A percentile compares a stretch with the other conserved stretches of the same genome.
These are phyloP conservation scores for Tetragonia tetragonoides DNA, from an alignment of 148 eudicot species.

Conservation along the genomic window DNA sequence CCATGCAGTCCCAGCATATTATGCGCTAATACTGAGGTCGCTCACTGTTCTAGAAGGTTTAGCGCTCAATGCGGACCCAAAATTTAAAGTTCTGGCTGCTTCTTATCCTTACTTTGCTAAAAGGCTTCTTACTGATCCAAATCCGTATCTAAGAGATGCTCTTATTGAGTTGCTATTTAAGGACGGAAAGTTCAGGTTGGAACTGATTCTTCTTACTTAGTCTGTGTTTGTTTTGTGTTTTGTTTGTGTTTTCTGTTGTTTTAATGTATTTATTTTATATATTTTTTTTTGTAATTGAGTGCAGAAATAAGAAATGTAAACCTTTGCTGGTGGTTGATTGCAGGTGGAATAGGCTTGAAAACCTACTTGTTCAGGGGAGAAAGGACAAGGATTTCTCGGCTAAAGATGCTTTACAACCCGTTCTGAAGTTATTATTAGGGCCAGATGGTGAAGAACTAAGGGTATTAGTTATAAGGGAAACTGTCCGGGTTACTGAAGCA, in stretches of 20 bases:
- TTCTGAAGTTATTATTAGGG: constrained; percentile 82
- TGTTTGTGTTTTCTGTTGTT: no score
- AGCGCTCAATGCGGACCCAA: constrained; percentile 94
- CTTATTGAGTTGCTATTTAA: constrained; percentile 93
- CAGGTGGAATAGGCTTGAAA: constrained; percentile 99
- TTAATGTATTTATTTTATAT: neutral
- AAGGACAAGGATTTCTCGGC: constrained; percentile 89
- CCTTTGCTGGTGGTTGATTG: constrained; percentile 12
- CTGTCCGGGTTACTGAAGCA: constrained; percentile 89
- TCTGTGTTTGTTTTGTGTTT: neutral
- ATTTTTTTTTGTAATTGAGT: constrained; percentile 11
- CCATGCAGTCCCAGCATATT: constrained; percentile 91
- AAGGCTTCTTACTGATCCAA: constrained; percentile 97
- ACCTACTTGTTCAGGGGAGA: constrained; percentile 88
- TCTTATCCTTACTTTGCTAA: constrained; percentile 99
- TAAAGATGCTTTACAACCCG: constrained; percentile 97
- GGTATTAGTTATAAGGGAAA: constrained; percentile 74
- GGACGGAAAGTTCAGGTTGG: constrained; percentile 89
- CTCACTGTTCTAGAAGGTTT: constrained; percentile 97
- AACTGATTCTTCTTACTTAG: neutral
- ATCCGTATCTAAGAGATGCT: constrained; percentile 98
- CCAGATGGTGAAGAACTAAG: constrained; percentile 87
- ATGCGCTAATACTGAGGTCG: constrained; percentile 93
- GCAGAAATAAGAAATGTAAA: constrained; percentile 5
- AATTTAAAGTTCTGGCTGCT: constrained; percentile 94